Conservation (phyloP, 768 basidiomycete genomes). For the Piloderma croceum region DNA sequence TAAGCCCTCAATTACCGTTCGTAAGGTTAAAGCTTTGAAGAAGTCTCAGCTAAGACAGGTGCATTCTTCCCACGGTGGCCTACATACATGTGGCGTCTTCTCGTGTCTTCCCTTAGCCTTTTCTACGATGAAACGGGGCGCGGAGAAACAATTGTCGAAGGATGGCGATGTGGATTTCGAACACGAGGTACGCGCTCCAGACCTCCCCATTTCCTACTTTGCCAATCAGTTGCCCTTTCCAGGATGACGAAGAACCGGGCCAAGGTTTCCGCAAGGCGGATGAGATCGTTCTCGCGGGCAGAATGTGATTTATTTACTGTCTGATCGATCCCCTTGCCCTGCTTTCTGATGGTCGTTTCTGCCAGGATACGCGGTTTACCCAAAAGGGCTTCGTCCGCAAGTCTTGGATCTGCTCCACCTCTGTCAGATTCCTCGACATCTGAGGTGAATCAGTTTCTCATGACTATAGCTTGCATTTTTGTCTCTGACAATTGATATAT, state of each 20-base stretch:
- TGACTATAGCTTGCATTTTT: no score
- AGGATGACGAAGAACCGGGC: slow-evolving; percentile 38
- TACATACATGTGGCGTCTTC: no score
- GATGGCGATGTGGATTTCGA: slow-evolving; percentile 41
- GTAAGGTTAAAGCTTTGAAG: no score
- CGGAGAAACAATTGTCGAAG: slow-evolving; percentile 65
- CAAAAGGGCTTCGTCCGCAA: slow-evolving; percentile 38
- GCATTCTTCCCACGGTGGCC: no score
- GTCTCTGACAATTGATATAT: no score
- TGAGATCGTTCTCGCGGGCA: slow-evolving; percentile 44
- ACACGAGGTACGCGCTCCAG: slow-evolving; percentile 29
- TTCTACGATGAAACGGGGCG: slow-evolving; percentile 62
- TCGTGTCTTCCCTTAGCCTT: no score
- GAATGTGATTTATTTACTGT: slow-evolving; percentile 45
- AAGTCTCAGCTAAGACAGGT: no score
- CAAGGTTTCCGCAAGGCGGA: slow-evolving; percentile 56
- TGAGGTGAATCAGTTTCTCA: no score
- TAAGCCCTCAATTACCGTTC: no score
- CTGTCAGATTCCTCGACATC: slow-evolving; percentile 17
- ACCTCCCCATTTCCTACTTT: not conserved
- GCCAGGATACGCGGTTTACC: slow-evolving; percentile 63
- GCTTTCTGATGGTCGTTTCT: slow-evolving; percentile 10
- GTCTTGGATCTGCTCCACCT: slow-evolving; percentile 14
- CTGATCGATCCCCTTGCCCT: not conserved
- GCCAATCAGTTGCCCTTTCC: slow-evolving; percentile 7